Base-by-base conservation (phyloP, 805 yeast genomes). In the Yarrowia sp. region DNA sequence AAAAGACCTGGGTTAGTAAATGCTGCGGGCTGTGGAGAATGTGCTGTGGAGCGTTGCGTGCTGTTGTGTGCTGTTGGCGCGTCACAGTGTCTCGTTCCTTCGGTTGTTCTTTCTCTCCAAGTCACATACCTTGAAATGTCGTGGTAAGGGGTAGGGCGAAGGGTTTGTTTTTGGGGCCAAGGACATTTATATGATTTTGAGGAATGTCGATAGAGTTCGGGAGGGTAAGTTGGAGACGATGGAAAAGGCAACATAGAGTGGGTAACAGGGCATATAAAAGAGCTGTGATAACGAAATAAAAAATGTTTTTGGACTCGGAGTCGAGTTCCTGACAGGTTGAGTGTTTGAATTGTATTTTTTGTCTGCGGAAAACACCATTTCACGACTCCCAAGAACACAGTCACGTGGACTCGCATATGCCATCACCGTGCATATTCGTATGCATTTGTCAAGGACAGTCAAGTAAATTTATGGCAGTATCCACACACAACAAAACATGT, bases 401-500 rank as follows among this genome's bases (percentile, higher is more conserved):
- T 9, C 38, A 35, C 38, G 38, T 35, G 38, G 13, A 11, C 13
- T 35, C 38, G 38, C 38, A 35, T 15, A 41, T 17, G 22, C 44
- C 18, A 15, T 15, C 44, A 17, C 44, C 44, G 4, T 41, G 44
- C 44, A 41, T 14, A 35, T 35, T 35, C 13, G 38, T 35, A 11
- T 35, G 38, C 13, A 35, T 9, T 10, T 10, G 38, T 35, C 38
- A 35, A 35, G 38, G 38, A 35, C 38, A 10, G 13, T 35, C 38
- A 11, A 35, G 38, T 35, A 45, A 31, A 45, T 44, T 28, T 44
- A 44, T 44, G 50, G 50, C 48, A 22, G 33, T 8, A 43, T 9
- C 47, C 17, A 22, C 44, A 42, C 9, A 17, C 28, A 17, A 14
- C 15, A 13, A 8, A 4, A 32, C 15, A 89, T 90, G 96, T 87